Conservation (phyloP, 2,329 filamentous ascomycete species). For the Beauveria pseudobassiana region DNA sequence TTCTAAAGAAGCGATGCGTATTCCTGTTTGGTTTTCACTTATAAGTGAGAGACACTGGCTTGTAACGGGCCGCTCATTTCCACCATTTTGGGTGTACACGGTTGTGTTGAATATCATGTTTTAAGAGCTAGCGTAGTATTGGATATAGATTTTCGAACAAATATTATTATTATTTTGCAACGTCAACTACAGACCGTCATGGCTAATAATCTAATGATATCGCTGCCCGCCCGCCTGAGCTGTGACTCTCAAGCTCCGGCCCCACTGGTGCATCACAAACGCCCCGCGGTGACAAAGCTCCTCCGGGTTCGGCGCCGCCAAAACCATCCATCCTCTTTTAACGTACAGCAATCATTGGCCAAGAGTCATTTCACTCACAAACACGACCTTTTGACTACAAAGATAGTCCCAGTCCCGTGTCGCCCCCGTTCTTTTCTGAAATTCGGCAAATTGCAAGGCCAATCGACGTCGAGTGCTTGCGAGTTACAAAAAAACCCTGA, state of each 20-base stretch:
- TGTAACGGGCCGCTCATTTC: not conserved
- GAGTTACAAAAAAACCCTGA: not conserved
- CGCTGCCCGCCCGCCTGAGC: not conserved
- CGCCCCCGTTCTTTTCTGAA: too few relatives aligned
- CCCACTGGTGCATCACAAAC: not conserved
- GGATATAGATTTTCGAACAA: not conserved
- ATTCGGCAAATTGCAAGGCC: not conserved
- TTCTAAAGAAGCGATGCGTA: constrained; percentile 16
- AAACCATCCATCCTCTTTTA: not conserved
- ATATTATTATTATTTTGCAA: not conserved
- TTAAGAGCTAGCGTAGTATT: not conserved
- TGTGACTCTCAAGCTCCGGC: constrained; percentile 2
- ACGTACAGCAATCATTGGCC: not conserved
- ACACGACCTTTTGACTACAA: not conserved
- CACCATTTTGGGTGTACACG: not conserved
- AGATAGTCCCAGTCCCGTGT: too few relatives aligned
- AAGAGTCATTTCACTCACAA: not conserved
- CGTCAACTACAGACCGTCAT: not conserved
- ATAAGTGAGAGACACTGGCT: not conserved
- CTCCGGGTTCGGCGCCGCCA: constrained; percentile 8
- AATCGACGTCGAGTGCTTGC: not conserved
- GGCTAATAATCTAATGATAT: not conserved
- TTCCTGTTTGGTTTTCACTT: constrained; percentile 17
- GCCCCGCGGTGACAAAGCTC: constrained; percentile 2
- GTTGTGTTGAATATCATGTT: not conserved